Base-by-base conservation (phyloP, 2,329 filamentous ascomycete genomes). In the Pseudopyricularia javanii region DNA sequence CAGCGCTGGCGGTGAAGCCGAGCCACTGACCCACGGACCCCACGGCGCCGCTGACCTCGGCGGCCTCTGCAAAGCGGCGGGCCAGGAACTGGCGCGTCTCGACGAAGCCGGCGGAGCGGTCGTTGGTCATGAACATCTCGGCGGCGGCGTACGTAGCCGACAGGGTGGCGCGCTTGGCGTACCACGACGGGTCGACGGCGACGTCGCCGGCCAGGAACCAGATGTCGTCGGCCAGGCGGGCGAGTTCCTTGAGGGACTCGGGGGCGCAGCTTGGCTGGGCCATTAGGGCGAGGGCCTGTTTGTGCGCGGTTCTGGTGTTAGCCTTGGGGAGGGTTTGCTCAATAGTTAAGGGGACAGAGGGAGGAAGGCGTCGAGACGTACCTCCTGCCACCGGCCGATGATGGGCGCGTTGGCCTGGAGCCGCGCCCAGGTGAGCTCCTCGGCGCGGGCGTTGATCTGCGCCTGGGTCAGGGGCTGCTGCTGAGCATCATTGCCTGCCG, bases 101-200 rank as follows among this genome's bases (percentile, higher is more conserved):
- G 9, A 63, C 66, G 61, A 87, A 93, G n/a, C 79, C 80, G 0
- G 76, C 70, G 4, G 85, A 90, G 55, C 73, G 75, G 68, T 97
- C 93, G 55, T 86, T 90, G 22, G 90, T 96, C 90, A 97, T 96
- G 70, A 91, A 95, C 5, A 96, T 73, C 69, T 98, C 93, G 53
- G 85, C 79, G 33, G 83, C 81, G 51, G 88, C 88, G 60, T 82
- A 82, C 43, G 79, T 72, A 59, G 75, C 68, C 33, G 78, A 77
- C 9, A 82, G 66, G 20, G 73, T 74, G 3, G 72, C 77, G 49
- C 79, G 76, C 63, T 81, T 81, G 54, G 76, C 73, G 62, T 98
- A 98, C 93, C 93, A 98, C 4, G 82, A 84, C 4, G 81, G 79
- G 67, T 97, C 91, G 55, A 96, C 87, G 22, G 83, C 79, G 22